Evolutionary conservation across 75 land plant species (phyloP).

Genomic region (Sequoiadendron giganteum): DNA sequence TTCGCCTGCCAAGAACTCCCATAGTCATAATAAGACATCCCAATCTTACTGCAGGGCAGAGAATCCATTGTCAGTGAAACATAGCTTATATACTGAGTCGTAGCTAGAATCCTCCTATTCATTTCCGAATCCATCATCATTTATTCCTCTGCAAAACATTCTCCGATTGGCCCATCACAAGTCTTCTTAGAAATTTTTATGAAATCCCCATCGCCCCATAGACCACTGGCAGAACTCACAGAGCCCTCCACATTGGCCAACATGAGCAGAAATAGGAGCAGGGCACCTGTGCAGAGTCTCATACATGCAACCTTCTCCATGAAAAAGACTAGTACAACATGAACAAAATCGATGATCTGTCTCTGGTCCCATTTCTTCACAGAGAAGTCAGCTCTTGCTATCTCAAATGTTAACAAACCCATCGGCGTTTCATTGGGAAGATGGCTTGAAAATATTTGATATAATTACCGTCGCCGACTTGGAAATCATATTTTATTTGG

Average conservation of each 20-base stretch:
- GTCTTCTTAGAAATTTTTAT: neutral
- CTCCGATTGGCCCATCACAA: conserved; percentile 13
- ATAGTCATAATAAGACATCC: conserved; percentile 56
- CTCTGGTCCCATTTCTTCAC: too few species aligned
- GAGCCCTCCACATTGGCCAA: neutral
- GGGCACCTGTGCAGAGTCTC: neutral
- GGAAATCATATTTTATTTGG: too few species aligned
- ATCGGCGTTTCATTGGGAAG: too few species aligned
- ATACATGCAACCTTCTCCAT: neutral
- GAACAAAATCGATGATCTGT: too few species aligned
- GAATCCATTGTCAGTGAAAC: conserved; percentile 29
- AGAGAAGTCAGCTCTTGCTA: too few species aligned
- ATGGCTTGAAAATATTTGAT: too few species aligned
- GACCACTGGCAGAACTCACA: neutral
- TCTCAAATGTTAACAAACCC: too few species aligned
- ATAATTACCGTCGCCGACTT: too few species aligned
- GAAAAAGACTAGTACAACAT: too few species aligned
- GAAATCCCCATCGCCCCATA: neutral
- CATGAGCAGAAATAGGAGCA: neutral
- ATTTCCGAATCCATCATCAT: conserved; percentile 27
- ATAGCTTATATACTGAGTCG: conserved; percentile 39
- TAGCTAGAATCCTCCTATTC: conserved; percentile 28
- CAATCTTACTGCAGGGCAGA: conserved; percentile 36
- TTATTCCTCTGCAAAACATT: conserved; percentile 24
- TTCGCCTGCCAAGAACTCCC: conserved; percentile 22